Percentiles rank a stretch among this genome's conserved stretches.
phyloP scores from a whole-genome alignment of 2,329 filamentous ascomycete genomes.

The Neofusicoccum laricinum region DNA sequence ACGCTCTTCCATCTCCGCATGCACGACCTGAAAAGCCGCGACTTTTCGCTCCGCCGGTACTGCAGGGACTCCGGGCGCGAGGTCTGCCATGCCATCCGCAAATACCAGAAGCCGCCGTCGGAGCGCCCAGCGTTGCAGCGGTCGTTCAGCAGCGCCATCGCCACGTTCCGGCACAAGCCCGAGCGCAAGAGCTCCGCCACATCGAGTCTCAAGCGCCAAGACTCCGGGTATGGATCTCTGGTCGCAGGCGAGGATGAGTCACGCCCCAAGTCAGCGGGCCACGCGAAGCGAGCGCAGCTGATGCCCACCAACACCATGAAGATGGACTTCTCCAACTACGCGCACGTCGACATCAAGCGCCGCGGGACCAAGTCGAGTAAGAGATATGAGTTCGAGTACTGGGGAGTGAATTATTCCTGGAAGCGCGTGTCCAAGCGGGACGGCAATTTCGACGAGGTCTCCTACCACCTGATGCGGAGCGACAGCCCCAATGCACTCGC shows the following conservation, averaged over 20 bases:
- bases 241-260: slow-evolving; percentile 25
- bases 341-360: slow-evolving; percentile 78
- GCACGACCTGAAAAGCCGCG: slow-evolving; percentile 81
- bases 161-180: slow-evolving; percentile 54
- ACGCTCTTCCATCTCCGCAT: slow-evolving; percentile 92
- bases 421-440: slow-evolving; percentile 69
- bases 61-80: slow-evolving; percentile 90
- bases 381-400: slow-evolving; percentile 90
- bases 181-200: slow-evolving; percentile 45
- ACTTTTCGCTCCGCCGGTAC: slow-evolving; percentile 89
- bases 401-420: slow-evolving; percentile 85
- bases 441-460: slow-evolving; percentile 60
- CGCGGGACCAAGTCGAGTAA: slow-evolving; percentile 65
- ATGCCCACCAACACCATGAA: slow-evolving; percentile 74
- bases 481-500: slow-evolving; percentile 65
- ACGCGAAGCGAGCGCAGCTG: slow-evolving; percentile 34
- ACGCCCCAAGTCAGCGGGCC: slow-evolving; percentile 32
- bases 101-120: slow-evolving; percentile 57
- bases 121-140: slow-evolving; percentile 54
- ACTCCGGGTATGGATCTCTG: slow-evolving; percentile 58
- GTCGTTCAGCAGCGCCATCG: slow-evolving; percentile 60
- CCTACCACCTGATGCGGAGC: slow-evolving; percentile 75
- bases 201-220: slow-evolving; percentile 50
- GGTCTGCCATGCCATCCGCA: slow-evolving; percentile 79
- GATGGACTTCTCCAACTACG: slow-evolving; percentile 96